Conservation (phyloP, 192 early-diverging fungal genomes). For the Backusella psychrophila region DNA sequence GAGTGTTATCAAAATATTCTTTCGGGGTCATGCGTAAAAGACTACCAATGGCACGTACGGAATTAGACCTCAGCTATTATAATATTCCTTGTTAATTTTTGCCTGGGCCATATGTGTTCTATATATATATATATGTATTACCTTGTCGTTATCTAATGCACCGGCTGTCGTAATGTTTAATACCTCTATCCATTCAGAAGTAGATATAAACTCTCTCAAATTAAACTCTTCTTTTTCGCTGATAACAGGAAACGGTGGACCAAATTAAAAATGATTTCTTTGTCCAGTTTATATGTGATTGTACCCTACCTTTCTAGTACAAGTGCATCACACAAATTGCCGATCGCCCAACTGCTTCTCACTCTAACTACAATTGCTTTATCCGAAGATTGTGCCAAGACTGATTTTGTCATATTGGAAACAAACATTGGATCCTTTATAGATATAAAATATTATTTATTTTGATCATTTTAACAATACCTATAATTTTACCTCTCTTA, state of each 20-base stretch:
- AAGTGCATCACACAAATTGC: conserved; percentile 66
- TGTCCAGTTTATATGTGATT: neutral
- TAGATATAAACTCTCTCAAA: conserved; percentile 44
- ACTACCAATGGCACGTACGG: conserved; percentile 69
- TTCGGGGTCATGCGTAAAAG: conserved; percentile 52
- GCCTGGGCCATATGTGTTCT: conserved; percentile 2
- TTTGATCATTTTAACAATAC: neutral
- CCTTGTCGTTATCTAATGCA: conserved; percentile 73
- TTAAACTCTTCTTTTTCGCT: conserved; percentile 23
- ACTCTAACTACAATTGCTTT: conserved; percentile 57
- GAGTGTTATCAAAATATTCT: conserved; percentile 42
- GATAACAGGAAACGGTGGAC: neutral
- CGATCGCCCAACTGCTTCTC: conserved; percentile 76
- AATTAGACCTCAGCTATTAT: conserved; percentile 61
- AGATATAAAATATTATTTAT: neutral
- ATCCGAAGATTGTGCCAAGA: conserved; percentile 53
- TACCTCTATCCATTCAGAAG: conserved; percentile 43
- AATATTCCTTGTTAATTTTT: neutral
- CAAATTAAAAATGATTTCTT: neutral
- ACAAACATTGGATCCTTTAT: conserved; percentile 56
- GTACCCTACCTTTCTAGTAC: conserved; percentile 32
- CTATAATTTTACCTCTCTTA: conserved; percentile 45
- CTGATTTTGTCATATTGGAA: conserved; percentile 49
- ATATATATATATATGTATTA: conserved; percentile 19
- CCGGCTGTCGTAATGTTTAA: conserved; percentile 43